Conservation (phyloP, 1,284 basidiomycete genomes). For the Pseudozyma sp. region DNA sequence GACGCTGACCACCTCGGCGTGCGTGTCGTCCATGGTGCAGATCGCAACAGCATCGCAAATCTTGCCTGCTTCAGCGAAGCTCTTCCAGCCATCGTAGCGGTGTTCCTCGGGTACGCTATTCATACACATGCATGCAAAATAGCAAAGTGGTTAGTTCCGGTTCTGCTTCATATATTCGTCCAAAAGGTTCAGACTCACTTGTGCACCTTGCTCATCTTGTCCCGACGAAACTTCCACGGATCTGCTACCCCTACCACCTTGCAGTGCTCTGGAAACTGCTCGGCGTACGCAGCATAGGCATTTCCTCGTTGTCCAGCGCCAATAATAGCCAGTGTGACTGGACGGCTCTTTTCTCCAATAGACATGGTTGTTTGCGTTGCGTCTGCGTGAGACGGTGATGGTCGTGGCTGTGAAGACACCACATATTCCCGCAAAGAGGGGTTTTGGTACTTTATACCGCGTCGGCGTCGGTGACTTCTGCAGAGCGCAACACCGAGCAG, state of each 20-base stretch:
- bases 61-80: constrained; percentile 33
- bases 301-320: constrained; percentile 42
- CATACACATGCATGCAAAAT: too few relatives aligned
- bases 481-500: constrained; percentile 4
- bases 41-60: constrained; percentile 40
- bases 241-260: constrained; percentile 34
- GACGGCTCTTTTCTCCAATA: constrained; percentile 29
- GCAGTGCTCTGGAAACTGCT: constrained; percentile 30
- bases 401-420: constrained; percentile 1
- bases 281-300: constrained; percentile 41
- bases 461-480: constrained; percentile 20
- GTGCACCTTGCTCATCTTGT: constrained; percentile 44
- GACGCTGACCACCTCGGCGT: constrained; percentile 36
- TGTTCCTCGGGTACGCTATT: constrained; percentile 21
- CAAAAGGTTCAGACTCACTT: constrained; percentile 7
- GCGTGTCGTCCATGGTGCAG: constrained; percentile 46
- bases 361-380: constrained; percentile 15
- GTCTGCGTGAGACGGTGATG: constrained; percentile 1
- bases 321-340: constrained; percentile 41
- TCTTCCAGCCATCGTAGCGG: constrained; percentile 42
- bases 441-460: constrained; percentile 14
- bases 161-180: not conserved
- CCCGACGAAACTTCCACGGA: constrained; percentile 39
- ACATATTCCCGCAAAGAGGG: not conserved
- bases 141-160: not conserved